Base-by-base conservation (phyloP, 441 rosid genomes). In the Mallotus japonicus region DNA sequence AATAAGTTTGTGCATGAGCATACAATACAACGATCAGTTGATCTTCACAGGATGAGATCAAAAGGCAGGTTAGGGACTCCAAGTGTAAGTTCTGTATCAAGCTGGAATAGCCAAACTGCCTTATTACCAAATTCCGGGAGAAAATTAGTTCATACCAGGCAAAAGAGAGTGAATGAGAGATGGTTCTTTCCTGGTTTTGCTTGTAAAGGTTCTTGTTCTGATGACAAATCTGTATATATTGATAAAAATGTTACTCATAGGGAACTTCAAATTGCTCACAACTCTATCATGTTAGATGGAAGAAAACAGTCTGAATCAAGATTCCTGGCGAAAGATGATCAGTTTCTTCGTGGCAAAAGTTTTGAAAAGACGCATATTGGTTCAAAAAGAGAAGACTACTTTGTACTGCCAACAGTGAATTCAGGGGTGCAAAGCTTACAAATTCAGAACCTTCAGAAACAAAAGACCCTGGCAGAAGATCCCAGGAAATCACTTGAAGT, bases 181-280 rank as follows among this genome's bases (percentile, higher is more conserved):
- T 74, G 91, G 83, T 83, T 85, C 71, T 86, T 90, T 49, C 77
- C 87, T 13, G 78, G 82, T 15, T 82, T 94, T 83, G 75, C 89
- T 83, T 94, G 97, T 82, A 70, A 57, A 11, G 87, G 94, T 32
- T 82, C 83, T 42, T 94, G 99, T 74, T 77, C 83, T 3, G 87
- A 87, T 59, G 81, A 81, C 62, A 87, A 94, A 80, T 88, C 99
- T 46, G 82, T 85, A 67, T 16, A 37, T 42, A 76, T 79, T 47
- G 78, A 79, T 55, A 79, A 42, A 66, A 76, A 72, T 49, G 78
- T 62, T 62, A 69, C 32, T 22, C 72, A 62, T 42, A 75, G 58
- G 76, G 73, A 65, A 71, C 54, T 34, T 71, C 77, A 71, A 69
- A 72, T n/a, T 44, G 66, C 71, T 59, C 73, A 74, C 3, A 81